Evolutionary conservation across 495 filamentous ascomycete genomes (phyloP), one percentile per base, ranked within the genome.

Genomic region (Neurospora tetrasperma): DNA sequence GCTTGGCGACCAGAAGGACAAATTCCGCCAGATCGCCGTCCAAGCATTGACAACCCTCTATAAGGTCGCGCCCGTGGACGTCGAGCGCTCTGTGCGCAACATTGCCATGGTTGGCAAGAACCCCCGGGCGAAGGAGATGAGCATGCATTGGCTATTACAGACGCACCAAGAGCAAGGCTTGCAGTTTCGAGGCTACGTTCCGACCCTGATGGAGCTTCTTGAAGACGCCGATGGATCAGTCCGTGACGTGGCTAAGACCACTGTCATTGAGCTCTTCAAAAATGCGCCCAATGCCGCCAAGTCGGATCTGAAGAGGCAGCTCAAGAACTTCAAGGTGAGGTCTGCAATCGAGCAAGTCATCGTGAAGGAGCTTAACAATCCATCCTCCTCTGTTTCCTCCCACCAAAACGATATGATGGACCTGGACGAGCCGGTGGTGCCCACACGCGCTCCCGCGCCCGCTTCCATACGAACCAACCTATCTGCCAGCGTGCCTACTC

Each of bases 201-300:
- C 93, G 5, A 87, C 85, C 10, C 83, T 98, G 69, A 94, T 98
- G 78, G 90, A 92, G 68, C 86, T 93, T 74, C 83, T 98, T 38
- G 95, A 98, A 80, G 93, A 97, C 81, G 90, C 94, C 9, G 96
- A 97, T 79, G 89, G 89, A 69, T 88, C 87, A 77, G 94, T 98
- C 69, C 88, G 95, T 80, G 93, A 97, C 73, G 86, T 88, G 42
- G 93, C 95, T 39, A 96, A 96, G 82, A 82, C 84, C 27, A 90
- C 91, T 2, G 88, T 97, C 48, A 90, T 97, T 48, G 92, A 94
- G 72, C 85, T 98, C 27, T 98, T 98, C 79, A 93, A 91, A 69
- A 90, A 89, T 77, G 94, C 94, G 2, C 91, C 93, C 20, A 90
- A 91, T 66, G 86, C 89, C 74, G 95, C 94, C 39, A 97, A 97